Evolutionary conservation across 225 moss, liverwort and hornwort genomes (phyloP).

Genomic region (Antitrichia curtipendula): DNA sequence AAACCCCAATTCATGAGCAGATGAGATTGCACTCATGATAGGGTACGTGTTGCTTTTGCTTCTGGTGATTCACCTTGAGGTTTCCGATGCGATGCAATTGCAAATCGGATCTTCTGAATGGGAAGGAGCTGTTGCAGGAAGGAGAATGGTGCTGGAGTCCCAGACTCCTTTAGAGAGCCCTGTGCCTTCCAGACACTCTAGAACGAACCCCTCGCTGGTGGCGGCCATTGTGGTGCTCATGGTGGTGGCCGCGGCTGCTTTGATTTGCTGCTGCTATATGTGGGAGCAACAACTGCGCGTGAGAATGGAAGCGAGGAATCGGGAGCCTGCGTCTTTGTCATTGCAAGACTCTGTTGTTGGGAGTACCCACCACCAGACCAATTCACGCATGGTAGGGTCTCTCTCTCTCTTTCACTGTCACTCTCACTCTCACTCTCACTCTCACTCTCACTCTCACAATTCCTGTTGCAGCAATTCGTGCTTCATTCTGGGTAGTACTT

Average conservation of each 20-base stretch:
- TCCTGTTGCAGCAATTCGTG: background rate
- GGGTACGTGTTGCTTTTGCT: background rate
- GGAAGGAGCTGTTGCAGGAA: background rate
- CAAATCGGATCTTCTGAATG: background rate
- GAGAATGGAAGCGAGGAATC: background rate
- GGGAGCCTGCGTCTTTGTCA: background rate
- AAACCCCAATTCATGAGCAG: background rate
- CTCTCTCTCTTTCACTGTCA: background rate
- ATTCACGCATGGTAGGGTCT: background rate
- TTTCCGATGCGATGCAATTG: conserved; percentile 4
- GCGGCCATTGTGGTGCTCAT: conserved; percentile 34
- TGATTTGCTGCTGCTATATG: conserved; percentile 32
- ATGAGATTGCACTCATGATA: conserved; percentile 10
- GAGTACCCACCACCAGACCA: background rate
- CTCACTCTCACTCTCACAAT: background rate
- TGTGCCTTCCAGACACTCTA: background rate
- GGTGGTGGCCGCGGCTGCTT: conserved; percentile 10
- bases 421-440: background rate
- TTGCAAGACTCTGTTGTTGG: background rate
- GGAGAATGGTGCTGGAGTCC: background rate
- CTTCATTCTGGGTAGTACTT: background rate
- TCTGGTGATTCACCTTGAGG: background rate
- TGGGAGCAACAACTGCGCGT: conserved; percentile 29
- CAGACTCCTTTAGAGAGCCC: conserved; percentile 12
- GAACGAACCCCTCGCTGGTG: conserved; percentile 3